A percentile compares a stretch with the other conserved stretches of the same genome.
phyloP scores from a whole-genome alignment of 1,284 basidiomycete genomes.

The Austroboletus niveus region DNA sequence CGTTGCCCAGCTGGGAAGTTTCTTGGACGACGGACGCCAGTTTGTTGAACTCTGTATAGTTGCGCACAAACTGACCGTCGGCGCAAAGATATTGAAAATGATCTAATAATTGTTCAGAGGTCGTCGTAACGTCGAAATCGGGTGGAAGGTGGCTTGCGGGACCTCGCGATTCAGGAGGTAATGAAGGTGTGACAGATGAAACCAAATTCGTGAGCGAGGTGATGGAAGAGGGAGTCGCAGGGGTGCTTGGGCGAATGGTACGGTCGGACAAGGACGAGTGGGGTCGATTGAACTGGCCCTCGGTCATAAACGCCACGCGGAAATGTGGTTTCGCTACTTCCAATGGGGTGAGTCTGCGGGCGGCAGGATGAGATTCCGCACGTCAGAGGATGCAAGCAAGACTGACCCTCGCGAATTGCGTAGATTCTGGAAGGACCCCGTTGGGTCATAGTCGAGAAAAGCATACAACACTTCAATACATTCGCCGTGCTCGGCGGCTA shows the following conservation, averaged over 20 bases:
- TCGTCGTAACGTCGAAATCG: slow-evolving; percentile 44
- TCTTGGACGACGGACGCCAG: slow-evolving; percentile 48
- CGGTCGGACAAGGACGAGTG: slow-evolving; percentile 53
- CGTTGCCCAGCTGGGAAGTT: slow-evolving; percentile 42
- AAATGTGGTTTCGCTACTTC: slow-evolving; percentile 67
- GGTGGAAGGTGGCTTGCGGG: slow-evolving; percentile 22
- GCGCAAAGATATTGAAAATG: slow-evolving; percentile 51
- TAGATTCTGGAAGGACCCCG: slow-evolving; percentile 51
- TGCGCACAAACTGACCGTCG: slow-evolving; percentile 35
- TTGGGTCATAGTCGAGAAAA: slow-evolving; percentile 61
- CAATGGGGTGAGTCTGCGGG: slow-evolving; percentile 56
- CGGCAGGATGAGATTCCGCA: no score
- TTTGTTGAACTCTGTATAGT: slow-evolving; percentile 38
- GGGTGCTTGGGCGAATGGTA: slow-evolving; percentile 53
- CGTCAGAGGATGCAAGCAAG: not conserved
- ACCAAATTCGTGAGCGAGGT: slow-evolving; percentile 39
- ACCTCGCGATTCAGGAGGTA: slow-evolving; percentile 18
- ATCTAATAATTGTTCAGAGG: slow-evolving; percentile 49
- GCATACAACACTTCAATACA: slow-evolving; percentile 59
- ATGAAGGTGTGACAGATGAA: slow-evolving; percentile 18
- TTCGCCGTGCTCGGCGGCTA: slow-evolving; percentile 89
- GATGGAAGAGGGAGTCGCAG: slow-evolving; percentile 38
- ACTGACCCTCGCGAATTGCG: slow-evolving; percentile 67
- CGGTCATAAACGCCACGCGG: slow-evolving; percentile 52
- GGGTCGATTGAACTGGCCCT: slow-evolving; percentile 45